These are phyloP conservation scores for Luzula sylvatica DNA, from an alignment of 176 grass and related monocot genomes.

Conservation along the genomic window DNA sequence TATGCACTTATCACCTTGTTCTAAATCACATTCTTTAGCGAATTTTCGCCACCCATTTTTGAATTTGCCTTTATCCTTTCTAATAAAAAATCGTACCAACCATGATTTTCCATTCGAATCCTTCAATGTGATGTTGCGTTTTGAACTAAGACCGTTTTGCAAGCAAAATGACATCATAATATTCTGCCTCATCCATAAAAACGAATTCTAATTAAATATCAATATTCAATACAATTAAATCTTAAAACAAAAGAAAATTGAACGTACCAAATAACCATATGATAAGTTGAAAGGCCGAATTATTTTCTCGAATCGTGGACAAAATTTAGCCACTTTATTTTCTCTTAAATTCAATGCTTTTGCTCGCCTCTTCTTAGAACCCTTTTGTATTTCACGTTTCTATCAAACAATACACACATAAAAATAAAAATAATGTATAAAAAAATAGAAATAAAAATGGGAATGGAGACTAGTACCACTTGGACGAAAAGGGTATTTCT, in stretches of 20 bases:
- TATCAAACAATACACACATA: neutral
- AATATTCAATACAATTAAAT: neutral
- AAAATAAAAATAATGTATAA: too few species aligned
- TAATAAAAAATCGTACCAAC: neutral
- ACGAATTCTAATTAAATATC: too few species aligned
- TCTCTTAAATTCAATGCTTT: too few species aligned
- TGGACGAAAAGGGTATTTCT: conserved; percentile 2
- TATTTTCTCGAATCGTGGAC: conserved; percentile 16
- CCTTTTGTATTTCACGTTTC: neutral
- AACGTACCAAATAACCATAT: conserved; percentile 19
- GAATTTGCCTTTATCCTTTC: neutral
- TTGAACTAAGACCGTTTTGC: conserved; percentile 4
- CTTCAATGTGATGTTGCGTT: neutral
- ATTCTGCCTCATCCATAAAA: neutral
- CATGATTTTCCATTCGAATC: conserved; percentile 14
- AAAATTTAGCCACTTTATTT: neutral
- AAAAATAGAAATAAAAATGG: conserved; percentile 1
- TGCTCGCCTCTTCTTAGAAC: conserved; percentile 4
- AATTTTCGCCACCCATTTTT: conserved; percentile 14
- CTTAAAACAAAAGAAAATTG: neutral
- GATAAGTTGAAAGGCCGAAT: conserved; percentile 10
- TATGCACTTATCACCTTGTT: conserved; percentile 25
- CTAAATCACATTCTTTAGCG: conserved; percentile 8
- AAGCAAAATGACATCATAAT: conserved; percentile 6
- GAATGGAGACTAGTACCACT: too few species aligned